A percentile compares a stretch with the other conserved stretches of the same genome.
These are phyloP conservation scores for Spongiforma sp. DNA, from an alignment of 1,284 basidiomycete genomes.

Conservation along the genomic window DNA sequence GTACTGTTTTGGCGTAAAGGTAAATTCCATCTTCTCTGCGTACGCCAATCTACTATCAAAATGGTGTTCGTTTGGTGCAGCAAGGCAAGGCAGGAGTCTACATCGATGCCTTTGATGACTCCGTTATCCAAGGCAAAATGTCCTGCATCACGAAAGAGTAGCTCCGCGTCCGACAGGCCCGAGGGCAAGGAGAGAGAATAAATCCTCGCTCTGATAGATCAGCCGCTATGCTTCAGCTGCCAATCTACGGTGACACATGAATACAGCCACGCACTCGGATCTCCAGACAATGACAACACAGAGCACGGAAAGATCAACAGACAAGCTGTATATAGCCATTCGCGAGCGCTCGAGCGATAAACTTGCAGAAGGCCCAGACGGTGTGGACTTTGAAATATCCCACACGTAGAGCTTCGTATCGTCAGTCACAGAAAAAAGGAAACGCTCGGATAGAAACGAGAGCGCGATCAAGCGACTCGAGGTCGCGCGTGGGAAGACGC, in stretches of 20 bases:
- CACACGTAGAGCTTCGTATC: slow-evolving; percentile 18
- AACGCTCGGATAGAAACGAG: slow-evolving; percentile 25
- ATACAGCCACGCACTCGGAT: slow-evolving; percentile 5
- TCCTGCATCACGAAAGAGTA: slow-evolving; percentile 6
- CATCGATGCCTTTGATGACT: slow-evolving; percentile 18
- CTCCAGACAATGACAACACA: slow-evolving; percentile 6
- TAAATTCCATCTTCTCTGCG: slow-evolving; percentile 1
- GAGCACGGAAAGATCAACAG: slow-evolving; percentile 13
- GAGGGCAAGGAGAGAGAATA: slow-evolving; percentile 10
- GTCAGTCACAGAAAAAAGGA: slow-evolving; percentile 21
- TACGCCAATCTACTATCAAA: slow-evolving; percentile 25
- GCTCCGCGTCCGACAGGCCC: background rate
- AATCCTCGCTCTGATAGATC: slow-evolving; percentile 11
- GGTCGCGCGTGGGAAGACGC: background rate
- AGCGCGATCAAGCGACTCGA: background rate
- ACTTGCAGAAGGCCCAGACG: slow-evolving; percentile 3
- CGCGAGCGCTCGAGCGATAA: slow-evolving; percentile 10
- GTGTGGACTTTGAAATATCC: slow-evolving; percentile 2
- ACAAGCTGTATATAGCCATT: slow-evolving; percentile 3
- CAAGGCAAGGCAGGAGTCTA: slow-evolving; percentile 18
- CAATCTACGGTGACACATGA: background rate
- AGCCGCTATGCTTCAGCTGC: background rate
- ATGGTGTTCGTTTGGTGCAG: slow-evolving; percentile 4
- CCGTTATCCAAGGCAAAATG: slow-evolving; percentile 11
- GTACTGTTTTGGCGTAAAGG: too few relatives aligned